Base-by-base conservation (phyloP, 805 yeast species). In the Hanseniaspora guilliermondii region DNA sequence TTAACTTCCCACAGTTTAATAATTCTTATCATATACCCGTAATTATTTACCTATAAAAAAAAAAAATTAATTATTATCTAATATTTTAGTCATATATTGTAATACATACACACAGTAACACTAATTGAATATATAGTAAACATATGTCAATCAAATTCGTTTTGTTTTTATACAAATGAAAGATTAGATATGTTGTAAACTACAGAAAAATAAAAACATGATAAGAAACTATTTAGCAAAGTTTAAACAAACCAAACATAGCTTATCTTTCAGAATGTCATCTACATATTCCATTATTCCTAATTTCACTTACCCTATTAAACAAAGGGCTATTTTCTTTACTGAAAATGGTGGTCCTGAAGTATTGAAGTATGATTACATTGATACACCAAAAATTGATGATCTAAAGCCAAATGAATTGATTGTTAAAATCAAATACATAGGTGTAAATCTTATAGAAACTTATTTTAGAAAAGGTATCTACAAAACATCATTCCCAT, bases 401-500 rank as follows among this genome's bases (percentile, higher is more conserved):
- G 46, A 53, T 12, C 25, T 64, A 49, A 33, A 69, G 5, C 74
- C 71, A 3, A 72, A 74, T 52, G 86, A 87, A 57, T 64, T 89
- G 11, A 71, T 89, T 47, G 73, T 89, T 63, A 82, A 83, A 68
- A 85, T 84, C 73, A 74, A 71, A 54, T 87, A 77, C 60, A 75
- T 88, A 12, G 97, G 97, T 35, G 70, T 87, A 62, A 87, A 87
- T 61, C 85, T 77, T 71, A 83, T 87, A 59, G 97, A 89, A 62
- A 73, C 80, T 4, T 89, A 88, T 68, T 86, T 85, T 71, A 77
- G 96, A 63, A 76, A 70, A 49, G 96, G 96, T 4, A 62, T 83
- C 5, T 89, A 89, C 63, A 84, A 86, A 7, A 62, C 72, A 14
- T 62, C 68, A 30, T 64, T 69, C 47, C 97, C 97, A 0, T 75